Evolutionary conservation across 78 protist genomes (phyloP).

Genomic region (Polysphondylium violaceum): DNA sequence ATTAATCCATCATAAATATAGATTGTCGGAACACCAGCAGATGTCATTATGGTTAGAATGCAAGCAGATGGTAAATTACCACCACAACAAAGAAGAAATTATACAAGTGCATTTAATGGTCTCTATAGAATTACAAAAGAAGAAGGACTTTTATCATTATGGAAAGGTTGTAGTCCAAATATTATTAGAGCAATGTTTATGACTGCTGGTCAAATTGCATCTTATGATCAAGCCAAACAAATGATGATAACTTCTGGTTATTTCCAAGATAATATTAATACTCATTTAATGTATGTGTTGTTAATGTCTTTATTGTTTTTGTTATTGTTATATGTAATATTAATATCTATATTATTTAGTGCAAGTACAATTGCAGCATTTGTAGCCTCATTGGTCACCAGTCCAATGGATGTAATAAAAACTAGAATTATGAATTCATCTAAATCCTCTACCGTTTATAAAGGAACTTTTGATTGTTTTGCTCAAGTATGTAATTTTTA

Average conservation of each 20-base stretch:
- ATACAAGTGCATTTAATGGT: constrained; percentile 87
- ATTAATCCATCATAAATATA: background rate
- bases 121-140: constrained; percentile 77
- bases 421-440: constrained; percentile 81
- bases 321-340: background rate
- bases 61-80: constrained; percentile 87
- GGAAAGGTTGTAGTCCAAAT: constrained; percentile 79
- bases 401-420: constrained; percentile 80
- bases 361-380: constrained; percentile 80
- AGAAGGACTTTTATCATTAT: constrained; percentile 81
- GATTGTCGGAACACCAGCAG: constrained; percentile 83
- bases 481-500: no score
- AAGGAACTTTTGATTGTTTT: constrained; percentile 64
- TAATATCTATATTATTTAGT: constrained; percentile 7
- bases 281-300: constrained; percentile 52
- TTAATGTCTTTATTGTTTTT: background rate
- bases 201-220: constrained; percentile 84
- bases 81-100: constrained; percentile 82
- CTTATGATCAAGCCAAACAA: constrained; percentile 82
- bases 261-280: constrained; percentile 57
- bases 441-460: constrained; percentile 17
- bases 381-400: constrained; percentile 75
- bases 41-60: constrained; percentile 82
- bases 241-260: constrained; percentile 55
- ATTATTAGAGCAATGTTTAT: constrained; percentile 83